Base-by-base conservation (phyloP, 805 yeast species). In the Schizosaccharomyces japonicus region DNA sequence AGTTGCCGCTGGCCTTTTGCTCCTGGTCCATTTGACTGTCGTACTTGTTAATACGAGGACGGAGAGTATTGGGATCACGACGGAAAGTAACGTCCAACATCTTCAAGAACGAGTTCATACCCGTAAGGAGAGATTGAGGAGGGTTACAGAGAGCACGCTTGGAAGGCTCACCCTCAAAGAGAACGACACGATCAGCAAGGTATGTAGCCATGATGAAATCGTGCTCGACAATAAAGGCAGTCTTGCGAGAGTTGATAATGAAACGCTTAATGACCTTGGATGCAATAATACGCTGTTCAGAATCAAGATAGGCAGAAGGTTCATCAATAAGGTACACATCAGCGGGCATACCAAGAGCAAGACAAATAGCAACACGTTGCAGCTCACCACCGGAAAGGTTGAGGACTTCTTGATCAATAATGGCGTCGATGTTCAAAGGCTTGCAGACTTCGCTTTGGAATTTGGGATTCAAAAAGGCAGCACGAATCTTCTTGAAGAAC, bases 151-250 rank as follows among this genome's bases (percentile, higher is more conserved):
- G 62, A 30, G 98, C 87, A 55, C 77, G 70, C 61, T 73, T 71
- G 26, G 96, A 83, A 48, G 99, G 96, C 53, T 66, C 59, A 65
- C 99, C 99, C 65, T 90, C 98, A 60, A 87, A 90, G 49, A 90
- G 96, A 73, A 90, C 87, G 58, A 90, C 99, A 61, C 93, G 76
- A 67, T 90, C 99, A 53, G 99, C 98, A 71, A 90, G 73, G 64
- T 90, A 90, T 15, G 99, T 90, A 54, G 98, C 96, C 99, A 90
- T 90, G 70, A 90, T 90, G 74, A 90, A 90, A 74, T 90, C 99
- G 76, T 90, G 99, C 78, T 90, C 99, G 50, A 90, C 99, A 58
- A 90, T 71, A 64, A 90, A 90, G n/a, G 99, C 98, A 44, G 96
- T 87, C 73, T 87, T 90, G 71, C 87, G 85, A 56, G 95, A 75